Evolutionary conservation across 2,329 filamentous ascomycete genomes (phyloP), one percentile per base, ranked within the genome.

Genomic region (Coniochaeta sp.): DNA sequence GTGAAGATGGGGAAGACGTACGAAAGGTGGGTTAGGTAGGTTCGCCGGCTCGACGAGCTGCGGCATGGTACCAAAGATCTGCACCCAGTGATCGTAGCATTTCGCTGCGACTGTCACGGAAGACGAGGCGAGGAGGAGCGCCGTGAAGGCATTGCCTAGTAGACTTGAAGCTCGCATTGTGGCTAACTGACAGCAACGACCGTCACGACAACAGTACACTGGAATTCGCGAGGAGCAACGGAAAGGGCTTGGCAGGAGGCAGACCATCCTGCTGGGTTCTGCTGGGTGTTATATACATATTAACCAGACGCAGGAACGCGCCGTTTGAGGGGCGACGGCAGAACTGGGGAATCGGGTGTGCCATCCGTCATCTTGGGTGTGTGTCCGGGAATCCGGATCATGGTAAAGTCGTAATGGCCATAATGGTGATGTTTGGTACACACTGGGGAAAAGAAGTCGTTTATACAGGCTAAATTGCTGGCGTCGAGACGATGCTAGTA

Each of bases 51-150:
- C 82, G 2, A 77, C 79, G 52, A 83, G 67, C 61, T 85, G 81
- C 0, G 81, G 81, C 81, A 84, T 85, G 2, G 77, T 65, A 0
- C 77, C 75, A 81, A 81, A 85, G 12, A 78, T 78, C 55, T 78
- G 76, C 13, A 84, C 72, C 82, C 82, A 86, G 55, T 79, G 75
- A 46, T 72, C 57, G 35, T 59, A 56, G 42, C 53, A 57, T 50
- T 56, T 53, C 9, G 52, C 58, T n/a, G n/a, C n/a, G n/a, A n/a
- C n/a, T 24, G 38, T 42, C 38, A 14, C 38, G 5, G 38, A 22
- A 18, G 55, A 40, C 24, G 51, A 53, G 7, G 52, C 46, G 20
- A 42, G 48, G 16, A 42, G 33, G 26, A 51, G 18, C 38, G 51
- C 30, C 38, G 38, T 22, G 5, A 51, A 14, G 49, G 32, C 27